Conservation (phyloP, 2,329 filamentous ascomycete species). For the Talaromyces verruculosus region DNA sequence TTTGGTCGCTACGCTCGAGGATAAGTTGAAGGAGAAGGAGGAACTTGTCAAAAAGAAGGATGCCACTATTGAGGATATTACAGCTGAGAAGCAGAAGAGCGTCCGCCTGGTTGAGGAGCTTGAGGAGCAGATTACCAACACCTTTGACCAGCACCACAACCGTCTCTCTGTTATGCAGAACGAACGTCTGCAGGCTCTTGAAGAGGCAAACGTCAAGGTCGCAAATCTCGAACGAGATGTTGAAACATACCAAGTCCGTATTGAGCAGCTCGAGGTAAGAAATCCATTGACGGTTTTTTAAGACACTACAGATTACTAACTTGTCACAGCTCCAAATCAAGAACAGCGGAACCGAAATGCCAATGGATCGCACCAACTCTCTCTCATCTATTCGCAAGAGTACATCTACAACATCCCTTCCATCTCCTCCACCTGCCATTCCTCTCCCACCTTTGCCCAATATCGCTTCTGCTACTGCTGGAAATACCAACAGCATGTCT, state of each 20-base stretch:
- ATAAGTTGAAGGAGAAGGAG: slow-evolving; percentile 46
- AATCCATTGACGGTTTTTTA: background rate
- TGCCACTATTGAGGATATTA: slow-evolving; percentile 50
- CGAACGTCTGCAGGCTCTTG: slow-evolving; percentile 71
- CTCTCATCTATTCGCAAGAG: slow-evolving; percentile 78
- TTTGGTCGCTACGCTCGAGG: slow-evolving; percentile 49
- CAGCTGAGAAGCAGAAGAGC: slow-evolving; percentile 79
- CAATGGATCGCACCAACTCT: slow-evolving; percentile 59
- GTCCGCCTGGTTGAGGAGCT: slow-evolving; percentile 89
- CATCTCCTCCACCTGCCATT: slow-evolving; percentile 87
- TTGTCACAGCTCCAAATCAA: slow-evolving; percentile 42
- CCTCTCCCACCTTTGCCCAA: slow-evolving; percentile 88
- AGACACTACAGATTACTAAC: slow-evolving; percentile 25
- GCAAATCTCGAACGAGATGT: slow-evolving; percentile 66
- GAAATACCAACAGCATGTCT: slow-evolving; percentile 57
- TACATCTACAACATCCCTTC: slow-evolving; percentile 75
- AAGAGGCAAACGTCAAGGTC: slow-evolving; percentile 71
- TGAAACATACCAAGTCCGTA: slow-evolving; percentile 54
- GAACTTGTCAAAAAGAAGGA: slow-evolving; percentile 49
- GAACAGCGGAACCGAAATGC: slow-evolving; percentile 37
- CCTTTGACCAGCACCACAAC: slow-evolving; percentile 94
- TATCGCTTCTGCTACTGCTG: slow-evolving; percentile 51
- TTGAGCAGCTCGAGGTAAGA: slow-evolving; percentile 73
- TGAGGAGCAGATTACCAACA: slow-evolving; percentile 91
- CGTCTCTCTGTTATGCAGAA: slow-evolving; percentile 78